These are phyloP conservation scores for Russula vinacea DNA, from an alignment of 768 basidiomycete species.

Conservation along the genomic window DNA sequence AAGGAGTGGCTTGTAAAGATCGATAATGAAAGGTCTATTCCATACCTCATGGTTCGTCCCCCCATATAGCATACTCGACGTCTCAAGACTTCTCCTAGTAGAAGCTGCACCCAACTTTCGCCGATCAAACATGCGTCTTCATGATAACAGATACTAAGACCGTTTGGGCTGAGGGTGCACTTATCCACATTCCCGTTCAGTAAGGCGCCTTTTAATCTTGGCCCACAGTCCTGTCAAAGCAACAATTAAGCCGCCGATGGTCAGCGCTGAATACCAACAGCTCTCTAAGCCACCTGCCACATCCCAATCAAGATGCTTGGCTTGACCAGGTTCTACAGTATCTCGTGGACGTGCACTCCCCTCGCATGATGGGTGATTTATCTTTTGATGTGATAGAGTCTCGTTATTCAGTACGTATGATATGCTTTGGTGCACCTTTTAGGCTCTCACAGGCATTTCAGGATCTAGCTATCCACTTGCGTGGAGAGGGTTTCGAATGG, in stretches of 20 bases:
- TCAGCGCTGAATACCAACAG: constrained; percentile 49
- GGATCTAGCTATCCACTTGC: constrained; percentile 66
- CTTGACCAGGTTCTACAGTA: constrained; percentile 51
- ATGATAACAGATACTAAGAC: constrained; percentile 71
- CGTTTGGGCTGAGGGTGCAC: constrained; percentile 71
- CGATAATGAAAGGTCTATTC: constrained; percentile 55
- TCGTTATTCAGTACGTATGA: constrained; percentile 52
- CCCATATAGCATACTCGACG: constrained; percentile 10
- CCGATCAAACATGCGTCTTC: constrained; percentile 56
- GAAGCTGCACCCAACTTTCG: constrained; percentile 58
- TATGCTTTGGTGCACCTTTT: constrained; percentile 21
- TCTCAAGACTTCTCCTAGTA: constrained; percentile 33
- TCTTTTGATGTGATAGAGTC: constrained; percentile 60
- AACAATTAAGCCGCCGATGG: constrained; percentile 55
- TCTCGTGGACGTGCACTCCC: constrained; percentile 56
- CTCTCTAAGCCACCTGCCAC: constrained; percentile 32
- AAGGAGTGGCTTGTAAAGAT: constrained; percentile 76
- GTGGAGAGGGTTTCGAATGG: constrained; percentile 65
- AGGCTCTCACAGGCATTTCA: constrained; percentile 34
- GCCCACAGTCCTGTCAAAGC: constrained; percentile 47
- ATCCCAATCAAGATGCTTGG: constrained; percentile 60
- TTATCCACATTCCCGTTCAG: constrained; percentile 17
- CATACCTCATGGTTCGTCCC: constrained; percentile 68
- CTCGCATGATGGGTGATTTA: constrained; percentile 55
- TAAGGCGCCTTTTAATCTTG: constrained; percentile 15